Conservation (phyloP, 2,329 filamentous ascomycete species). For the Monosporascus sp. region DNA sequence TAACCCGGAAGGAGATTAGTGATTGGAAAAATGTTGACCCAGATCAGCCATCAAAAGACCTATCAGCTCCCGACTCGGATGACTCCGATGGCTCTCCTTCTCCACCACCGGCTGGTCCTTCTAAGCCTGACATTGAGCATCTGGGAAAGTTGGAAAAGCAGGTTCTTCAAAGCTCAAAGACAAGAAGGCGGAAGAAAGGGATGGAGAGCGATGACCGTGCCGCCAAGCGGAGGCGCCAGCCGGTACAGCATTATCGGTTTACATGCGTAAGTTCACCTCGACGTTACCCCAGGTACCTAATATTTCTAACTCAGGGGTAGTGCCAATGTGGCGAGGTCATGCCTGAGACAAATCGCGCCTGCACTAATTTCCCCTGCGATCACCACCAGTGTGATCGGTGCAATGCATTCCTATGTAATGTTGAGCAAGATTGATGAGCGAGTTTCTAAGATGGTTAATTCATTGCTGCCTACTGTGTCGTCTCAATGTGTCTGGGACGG, state of each 20-base stretch:
- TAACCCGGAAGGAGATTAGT: constrained; percentile 38
- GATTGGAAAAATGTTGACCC: constrained; percentile 48
- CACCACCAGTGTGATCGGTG: constrained; percentile 1
- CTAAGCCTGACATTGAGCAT: background rate
- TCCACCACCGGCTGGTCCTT: constrained; percentile 4
- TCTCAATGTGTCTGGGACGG: no score
- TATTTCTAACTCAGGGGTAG: constrained; percentile 10
- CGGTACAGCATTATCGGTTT: constrained; percentile 1
- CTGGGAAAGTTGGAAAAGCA: background rate
- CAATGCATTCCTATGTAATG: background rate
- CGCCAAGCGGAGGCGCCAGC: constrained; percentile 10
- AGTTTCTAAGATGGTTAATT: background rate
- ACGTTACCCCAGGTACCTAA: background rate
- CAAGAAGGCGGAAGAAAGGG: constrained; percentile 22
- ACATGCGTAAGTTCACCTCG: constrained; percentile 11
- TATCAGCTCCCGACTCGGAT: constrained; percentile 11
- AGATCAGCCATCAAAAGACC: constrained; percentile 9
- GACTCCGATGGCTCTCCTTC: constrained; percentile 11
- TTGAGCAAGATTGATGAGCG: background rate
- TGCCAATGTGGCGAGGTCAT: constrained; percentile 17
- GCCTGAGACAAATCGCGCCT: constrained; percentile 9
- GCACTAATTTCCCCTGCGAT: constrained; percentile 10
- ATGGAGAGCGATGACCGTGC: background rate
- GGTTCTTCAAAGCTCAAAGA: constrained; percentile 2
- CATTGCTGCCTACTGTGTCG: background rate